Evolutionary conservation across 129 eudicot genomes (phyloP).

Genomic region (Smallanthus sonchifolius): DNA sequence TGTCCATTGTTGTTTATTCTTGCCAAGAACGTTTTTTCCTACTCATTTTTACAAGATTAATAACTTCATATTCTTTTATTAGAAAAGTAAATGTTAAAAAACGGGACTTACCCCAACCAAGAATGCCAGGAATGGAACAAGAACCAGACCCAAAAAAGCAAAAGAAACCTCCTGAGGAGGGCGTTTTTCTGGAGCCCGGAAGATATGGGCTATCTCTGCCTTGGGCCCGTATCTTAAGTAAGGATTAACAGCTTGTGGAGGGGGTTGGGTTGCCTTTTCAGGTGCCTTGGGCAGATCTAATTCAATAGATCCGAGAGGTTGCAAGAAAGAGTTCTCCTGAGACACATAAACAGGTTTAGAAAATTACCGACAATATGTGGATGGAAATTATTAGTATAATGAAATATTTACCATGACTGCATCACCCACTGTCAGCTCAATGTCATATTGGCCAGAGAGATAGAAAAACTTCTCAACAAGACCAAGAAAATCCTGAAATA

Average conservation of each 20-base stretch:
- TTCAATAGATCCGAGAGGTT: conserved; percentile 63
- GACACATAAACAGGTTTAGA: conserved; percentile 13
- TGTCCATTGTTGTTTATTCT: background rate
- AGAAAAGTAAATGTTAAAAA: background rate
- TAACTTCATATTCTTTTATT: background rate
- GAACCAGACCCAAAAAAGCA: conserved; percentile 74
- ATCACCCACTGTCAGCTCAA: conserved; percentile 86
- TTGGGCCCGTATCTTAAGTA: conserved; percentile 76
- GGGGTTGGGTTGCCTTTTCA: conserved; percentile 85
- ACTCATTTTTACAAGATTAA: background rate
- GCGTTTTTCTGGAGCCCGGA: conserved; percentile 83
- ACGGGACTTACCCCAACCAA: conserved; percentile 70
- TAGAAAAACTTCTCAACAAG: conserved; percentile 85
- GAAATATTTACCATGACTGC: conserved; percentile 65
- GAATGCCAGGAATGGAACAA: conserved; percentile 71
- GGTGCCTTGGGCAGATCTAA: conserved; percentile 82
- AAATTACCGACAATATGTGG: background rate
- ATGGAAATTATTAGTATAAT: background rate
- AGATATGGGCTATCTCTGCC: conserved; percentile 77
- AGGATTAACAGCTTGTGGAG: conserved; percentile 57
- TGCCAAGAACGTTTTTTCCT: background rate
- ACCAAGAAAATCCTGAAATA: conserved; percentile 88
- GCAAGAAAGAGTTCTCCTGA: conserved; percentile 89
- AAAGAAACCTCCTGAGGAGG: conserved; percentile 77
- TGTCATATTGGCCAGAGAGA: conserved; percentile 78